phyloP scores from a whole-genome alignment of 306 rosid species.

The Gastrolobium bilobum region DNA sequence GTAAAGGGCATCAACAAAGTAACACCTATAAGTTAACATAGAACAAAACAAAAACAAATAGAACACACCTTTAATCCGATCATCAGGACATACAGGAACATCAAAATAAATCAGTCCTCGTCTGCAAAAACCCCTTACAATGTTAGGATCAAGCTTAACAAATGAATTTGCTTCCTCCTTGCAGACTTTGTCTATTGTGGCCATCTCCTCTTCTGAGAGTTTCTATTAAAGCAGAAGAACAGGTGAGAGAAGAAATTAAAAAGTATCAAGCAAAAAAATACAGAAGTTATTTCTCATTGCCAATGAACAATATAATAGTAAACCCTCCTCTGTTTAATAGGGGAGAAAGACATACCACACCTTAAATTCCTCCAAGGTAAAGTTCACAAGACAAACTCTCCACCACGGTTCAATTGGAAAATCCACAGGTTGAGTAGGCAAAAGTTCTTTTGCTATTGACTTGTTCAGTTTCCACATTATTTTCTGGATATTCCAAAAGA shows the following conservation, averaged over 20 bases:
- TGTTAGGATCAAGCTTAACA: conserved; percentile 71
- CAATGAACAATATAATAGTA: conserved; percentile 35
- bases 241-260: conserved; percentile 31
- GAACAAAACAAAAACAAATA: conserved; percentile 15
- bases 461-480: conserved; percentile 98
- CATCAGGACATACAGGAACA: conserved; percentile 85
- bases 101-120: conserved; percentile 88
- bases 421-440: conserved; percentile 93
- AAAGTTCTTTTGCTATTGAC: conserved; percentile 92
- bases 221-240: conserved; percentile 62
- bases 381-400: conserved; percentile 94
- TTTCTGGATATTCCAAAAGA: conserved; percentile 83
- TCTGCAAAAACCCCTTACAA: conserved; percentile 70
- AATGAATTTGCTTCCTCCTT: conserved; percentile 89
- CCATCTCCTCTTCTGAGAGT: conserved; percentile 90
- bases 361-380: conserved; percentile 98
- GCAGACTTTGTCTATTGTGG: conserved; percentile 86
- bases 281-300: conserved; percentile 30
- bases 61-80: conserved; percentile 81
- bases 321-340: conserved; percentile 20
- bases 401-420: conserved; percentile 94
- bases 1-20: conserved; percentile 20
- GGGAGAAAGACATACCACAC: conserved; percentile 60
- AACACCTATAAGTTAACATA: conserved; percentile 3
- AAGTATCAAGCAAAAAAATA: conserved; percentile 31